A percentile compares a stretch with the other conserved stretches of the same genome.
Conservation (phyloP, 805 yeast species). For the Candida patagonica region DNA sequence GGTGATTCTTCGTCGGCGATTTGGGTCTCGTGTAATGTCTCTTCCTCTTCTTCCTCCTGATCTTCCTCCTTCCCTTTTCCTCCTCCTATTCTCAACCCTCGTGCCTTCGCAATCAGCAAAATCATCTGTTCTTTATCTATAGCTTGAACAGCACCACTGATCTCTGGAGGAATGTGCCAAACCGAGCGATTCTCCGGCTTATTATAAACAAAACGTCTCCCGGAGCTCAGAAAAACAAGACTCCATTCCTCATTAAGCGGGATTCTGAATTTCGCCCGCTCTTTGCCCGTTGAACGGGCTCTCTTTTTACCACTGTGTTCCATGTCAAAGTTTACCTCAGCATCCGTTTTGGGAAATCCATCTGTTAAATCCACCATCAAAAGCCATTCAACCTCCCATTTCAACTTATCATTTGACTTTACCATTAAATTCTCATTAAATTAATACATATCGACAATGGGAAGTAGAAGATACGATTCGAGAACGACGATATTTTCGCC, state of each 20-base stretch:
- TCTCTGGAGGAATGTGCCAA: constrained; percentile 31
- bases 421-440: background rate
- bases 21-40: constrained; percentile 10
- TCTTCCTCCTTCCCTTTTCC: constrained; percentile 3
- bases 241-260: constrained; percentile 29
- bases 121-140: constrained; percentile 28
- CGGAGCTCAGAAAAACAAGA: constrained; percentile 34
- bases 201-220: constrained; percentile 36
- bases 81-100: constrained; percentile 27
- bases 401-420: background rate
- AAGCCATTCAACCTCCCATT: background rate
- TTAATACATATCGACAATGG: constrained; percentile 5
- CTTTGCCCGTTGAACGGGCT: constrained; percentile 2
- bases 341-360: no score
- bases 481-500: constrained; percentile 98
- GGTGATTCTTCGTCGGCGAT: constrained; percentile 6
- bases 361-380: background rate
- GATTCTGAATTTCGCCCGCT: constrained; percentile 15
- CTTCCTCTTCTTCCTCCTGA: constrained; percentile 3
- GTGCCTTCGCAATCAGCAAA: constrained; percentile 29
- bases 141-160: constrained; percentile 21
- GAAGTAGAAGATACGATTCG: constrained; percentile 87
- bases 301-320: background rate
- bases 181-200: constrained; percentile 21
- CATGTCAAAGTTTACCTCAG: no score